A percentile compares a stretch with the other conserved stretches of the same genome.
Evolutionary conservation across 1,284 basidiomycete species (phyloP).

Genomic region (Apiotrichum porosum): DNA sequence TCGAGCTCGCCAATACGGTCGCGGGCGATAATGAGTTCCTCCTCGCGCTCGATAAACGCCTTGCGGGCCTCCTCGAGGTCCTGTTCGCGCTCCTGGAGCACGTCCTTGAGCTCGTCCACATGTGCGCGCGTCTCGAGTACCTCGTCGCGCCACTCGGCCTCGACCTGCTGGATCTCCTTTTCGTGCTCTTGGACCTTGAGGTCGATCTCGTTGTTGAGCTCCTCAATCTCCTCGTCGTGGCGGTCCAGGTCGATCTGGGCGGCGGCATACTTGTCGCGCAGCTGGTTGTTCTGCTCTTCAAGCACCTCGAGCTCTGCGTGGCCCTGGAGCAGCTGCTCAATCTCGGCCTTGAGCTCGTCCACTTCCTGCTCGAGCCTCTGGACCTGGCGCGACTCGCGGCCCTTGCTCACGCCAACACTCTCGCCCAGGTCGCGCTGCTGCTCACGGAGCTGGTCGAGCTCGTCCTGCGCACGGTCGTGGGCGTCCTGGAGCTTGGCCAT

Average conservation of each 20-base stretch:
- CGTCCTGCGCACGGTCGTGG: constrained; percentile 55
- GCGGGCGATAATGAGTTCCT: constrained; percentile 28
- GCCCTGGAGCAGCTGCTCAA: constrained; percentile 20
- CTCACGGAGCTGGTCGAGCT: constrained; percentile 61
- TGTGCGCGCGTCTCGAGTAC: constrained; percentile 41
- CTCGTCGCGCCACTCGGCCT: constrained; percentile 45
- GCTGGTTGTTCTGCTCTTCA: constrained; percentile 45
- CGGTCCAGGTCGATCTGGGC: constrained; percentile 45
- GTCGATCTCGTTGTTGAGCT: constrained; percentile 48
- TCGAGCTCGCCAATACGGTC: constrained; percentile 41
- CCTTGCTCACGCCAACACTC: constrained; percentile 51
- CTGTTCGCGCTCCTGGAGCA: constrained; percentile 36
- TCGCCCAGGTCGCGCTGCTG: constrained; percentile 38
- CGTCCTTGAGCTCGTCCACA: constrained; percentile 46
- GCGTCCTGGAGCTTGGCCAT: constrained; percentile 51
- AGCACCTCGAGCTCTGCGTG: constrained; percentile 33
- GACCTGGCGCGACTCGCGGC: constrained; percentile 55
- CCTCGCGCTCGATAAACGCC: constrained; percentile 33
- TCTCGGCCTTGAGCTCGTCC: constrained; percentile 30
- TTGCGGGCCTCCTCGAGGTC: constrained; percentile 39
- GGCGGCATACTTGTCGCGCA: constrained; percentile 44
- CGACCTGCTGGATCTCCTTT: constrained; percentile 42
- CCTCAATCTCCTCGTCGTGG: constrained; percentile 47
- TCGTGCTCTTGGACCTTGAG: constrained; percentile 42
- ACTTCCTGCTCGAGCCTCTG: constrained; percentile 62